A percentile compares a stretch with the other conserved stretches of the same genome.
Conservation (phyloP, 169 alveolate genomes). For the Plasmodium knowlesi region DNA sequence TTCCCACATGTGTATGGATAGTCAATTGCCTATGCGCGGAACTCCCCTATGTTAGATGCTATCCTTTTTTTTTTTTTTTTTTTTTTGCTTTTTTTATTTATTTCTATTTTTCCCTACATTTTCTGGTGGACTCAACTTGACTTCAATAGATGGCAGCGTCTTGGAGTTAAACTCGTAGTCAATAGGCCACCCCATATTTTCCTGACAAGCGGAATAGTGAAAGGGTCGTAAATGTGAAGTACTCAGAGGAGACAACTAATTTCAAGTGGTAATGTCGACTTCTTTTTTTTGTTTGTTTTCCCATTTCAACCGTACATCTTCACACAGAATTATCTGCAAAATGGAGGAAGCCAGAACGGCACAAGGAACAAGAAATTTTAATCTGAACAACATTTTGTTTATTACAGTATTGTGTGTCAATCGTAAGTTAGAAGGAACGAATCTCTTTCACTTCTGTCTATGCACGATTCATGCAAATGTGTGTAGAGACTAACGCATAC, state of each 20-base stretch:
- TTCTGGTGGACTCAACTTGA: slow-evolving; percentile 85
- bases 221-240: neutral
- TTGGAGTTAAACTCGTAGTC: slow-evolving; percentile 76
- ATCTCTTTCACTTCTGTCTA: neutral
- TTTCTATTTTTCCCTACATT: slow-evolving; percentile 75
- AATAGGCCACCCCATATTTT: slow-evolving; percentile 46
- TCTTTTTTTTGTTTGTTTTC: neutral
- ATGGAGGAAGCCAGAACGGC: slow-evolving; percentile 26
- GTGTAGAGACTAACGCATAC: neutral
- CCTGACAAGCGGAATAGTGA: slow-evolving; percentile 5
- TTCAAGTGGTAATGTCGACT: neutral
- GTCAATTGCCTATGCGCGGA: neutral
- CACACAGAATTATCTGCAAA: slow-evolving; percentile 20
- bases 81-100: neutral
- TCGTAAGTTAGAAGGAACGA: neutral
- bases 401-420: neutral
- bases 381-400: slow-evolving; percentile 34
- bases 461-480: neutral
- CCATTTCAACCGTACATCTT: slow-evolving; percentile 38
- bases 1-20: neutral
- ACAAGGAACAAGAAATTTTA: slow-evolving; percentile 33
- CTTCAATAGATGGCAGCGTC: slow-evolving; percentile 85
- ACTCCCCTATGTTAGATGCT: neutral
- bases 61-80: neutral
- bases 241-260: neutral